phyloP scores from a whole-genome alignment of 208 protist species.

The Leishmania major region DNA sequence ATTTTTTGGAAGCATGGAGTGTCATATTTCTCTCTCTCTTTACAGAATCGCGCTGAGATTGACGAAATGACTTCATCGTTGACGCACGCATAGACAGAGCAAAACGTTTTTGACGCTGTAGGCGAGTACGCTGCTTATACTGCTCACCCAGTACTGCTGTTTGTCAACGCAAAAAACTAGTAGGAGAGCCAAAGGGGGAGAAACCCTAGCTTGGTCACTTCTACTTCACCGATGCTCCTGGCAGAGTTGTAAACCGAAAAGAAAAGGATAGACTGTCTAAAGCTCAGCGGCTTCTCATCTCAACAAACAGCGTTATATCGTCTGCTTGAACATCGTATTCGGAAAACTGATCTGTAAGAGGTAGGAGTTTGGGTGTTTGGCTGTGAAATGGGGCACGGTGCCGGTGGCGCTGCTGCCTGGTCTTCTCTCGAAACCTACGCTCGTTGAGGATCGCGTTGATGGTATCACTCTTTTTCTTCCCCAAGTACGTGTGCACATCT shows the following conservation, averaged over 20 bases:
- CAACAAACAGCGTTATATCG: constrained; percentile 5
- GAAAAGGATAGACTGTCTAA: not conserved
- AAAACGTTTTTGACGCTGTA: not conserved
- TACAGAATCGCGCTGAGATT: not conserved
- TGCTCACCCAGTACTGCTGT: too few relatives aligned
- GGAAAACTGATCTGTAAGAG: not conserved
- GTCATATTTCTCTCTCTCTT: not conserved
- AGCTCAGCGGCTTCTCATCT: not conserved
- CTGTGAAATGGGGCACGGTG: not conserved
- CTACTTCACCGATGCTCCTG: not conserved
- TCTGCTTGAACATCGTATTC: constrained; percentile 1
- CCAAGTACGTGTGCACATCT: constrained; percentile 21
- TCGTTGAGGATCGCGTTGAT: constrained; percentile 9
- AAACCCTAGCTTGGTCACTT: not conserved
- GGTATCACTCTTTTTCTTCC: constrained; percentile 7
- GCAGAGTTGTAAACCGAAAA: not conserved
- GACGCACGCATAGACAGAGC: not conserved
- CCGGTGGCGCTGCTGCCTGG: not conserved
- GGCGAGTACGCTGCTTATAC: not conserved
- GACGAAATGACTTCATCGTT: not conserved
- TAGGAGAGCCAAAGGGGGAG: not conserved
- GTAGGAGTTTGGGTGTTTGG: not conserved
- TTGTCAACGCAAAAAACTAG: not conserved
- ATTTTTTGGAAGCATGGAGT: not conserved
- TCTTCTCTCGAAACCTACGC: constrained; percentile 15